These are phyloP conservation scores for Coniochaeta ligniaria DNA, from an alignment of 2,329 filamentous ascomycete genomes.

Conservation along the genomic window DNA sequence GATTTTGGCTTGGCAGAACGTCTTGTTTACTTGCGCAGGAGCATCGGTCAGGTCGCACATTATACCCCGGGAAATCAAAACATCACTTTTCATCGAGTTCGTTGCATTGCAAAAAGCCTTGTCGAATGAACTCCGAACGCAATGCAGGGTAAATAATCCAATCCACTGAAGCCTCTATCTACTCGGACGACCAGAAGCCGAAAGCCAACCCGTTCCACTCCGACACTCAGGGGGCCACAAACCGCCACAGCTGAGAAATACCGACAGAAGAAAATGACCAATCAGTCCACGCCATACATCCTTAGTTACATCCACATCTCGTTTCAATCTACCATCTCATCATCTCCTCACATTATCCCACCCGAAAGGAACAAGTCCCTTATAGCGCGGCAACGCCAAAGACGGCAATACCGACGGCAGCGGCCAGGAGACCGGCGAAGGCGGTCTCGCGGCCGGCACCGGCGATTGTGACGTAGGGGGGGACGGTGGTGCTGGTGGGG, in stretches of 20 bases:
- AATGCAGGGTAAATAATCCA: not conserved
- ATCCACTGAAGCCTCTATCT: not conserved
- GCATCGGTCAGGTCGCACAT: not conserved
- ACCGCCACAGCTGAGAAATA: not conserved
- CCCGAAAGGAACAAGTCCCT: not conserved
- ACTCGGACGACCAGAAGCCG: not conserved
- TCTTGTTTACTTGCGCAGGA: not conserved
- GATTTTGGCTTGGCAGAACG: not conserved
- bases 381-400: constrained; percentile 1
- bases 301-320: no score
- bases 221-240: not conserved
- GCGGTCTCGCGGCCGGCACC: constrained; percentile 2
- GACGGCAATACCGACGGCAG: not conserved
- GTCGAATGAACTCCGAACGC: not conserved
- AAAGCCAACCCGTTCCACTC: not conserved
- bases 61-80: not conserved
- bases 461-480: not conserved
- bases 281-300: not conserved
- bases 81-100: not conserved
- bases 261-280: not conserved
- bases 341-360: not conserved
- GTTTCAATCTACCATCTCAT: not conserved
- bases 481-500: not conserved
- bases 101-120: not conserved
- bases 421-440: not conserved